Evolutionary conservation across 2,329 filamentous ascomycete species (phyloP).

Genomic region (Dissoconium aciculare): DNA sequence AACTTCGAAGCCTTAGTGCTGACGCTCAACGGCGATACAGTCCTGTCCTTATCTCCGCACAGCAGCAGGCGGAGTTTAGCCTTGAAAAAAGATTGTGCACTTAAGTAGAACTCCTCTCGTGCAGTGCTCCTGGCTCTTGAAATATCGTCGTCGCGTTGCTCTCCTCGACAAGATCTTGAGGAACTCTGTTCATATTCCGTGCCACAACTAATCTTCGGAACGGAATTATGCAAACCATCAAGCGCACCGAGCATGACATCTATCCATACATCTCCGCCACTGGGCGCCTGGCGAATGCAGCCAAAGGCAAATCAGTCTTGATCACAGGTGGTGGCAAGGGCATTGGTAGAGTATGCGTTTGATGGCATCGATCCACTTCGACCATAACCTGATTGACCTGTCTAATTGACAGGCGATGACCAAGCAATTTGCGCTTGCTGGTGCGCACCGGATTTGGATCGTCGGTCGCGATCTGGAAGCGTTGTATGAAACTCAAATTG

Average conservation of each 20-base stretch:
- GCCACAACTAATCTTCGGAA: not conserved
- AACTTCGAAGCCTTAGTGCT: too few species aligned
- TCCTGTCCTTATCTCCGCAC: too few species aligned
- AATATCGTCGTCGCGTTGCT: too few species aligned
- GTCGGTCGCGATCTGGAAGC: not conserved
- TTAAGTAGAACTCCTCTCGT: too few species aligned
- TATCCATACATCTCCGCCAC: constrained; percentile 1
- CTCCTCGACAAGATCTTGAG: too few species aligned
- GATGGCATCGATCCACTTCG: too few species aligned
- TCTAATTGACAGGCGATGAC: not conserved
- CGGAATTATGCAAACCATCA: not conserved
- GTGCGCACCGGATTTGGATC: not conserved
- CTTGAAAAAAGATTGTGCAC: too few species aligned
- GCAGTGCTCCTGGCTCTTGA: too few species aligned
- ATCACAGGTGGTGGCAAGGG: constrained; percentile 1
- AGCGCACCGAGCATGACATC: constrained; percentile 1
- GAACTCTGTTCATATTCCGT: not conserved
- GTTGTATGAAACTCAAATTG: not conserved
- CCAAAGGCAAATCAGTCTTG: not conserved
- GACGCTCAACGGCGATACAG: too few species aligned
- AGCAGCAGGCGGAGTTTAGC: too few species aligned
- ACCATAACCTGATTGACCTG: not conserved
- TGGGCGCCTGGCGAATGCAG: not conserved
- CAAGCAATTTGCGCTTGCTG: not conserved
- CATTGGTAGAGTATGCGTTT: constrained; percentile 1